Evolutionary conservation across 192 early-diverging fungal species (phyloP).

Genomic region (Umbelopsis isabellina): DNA sequence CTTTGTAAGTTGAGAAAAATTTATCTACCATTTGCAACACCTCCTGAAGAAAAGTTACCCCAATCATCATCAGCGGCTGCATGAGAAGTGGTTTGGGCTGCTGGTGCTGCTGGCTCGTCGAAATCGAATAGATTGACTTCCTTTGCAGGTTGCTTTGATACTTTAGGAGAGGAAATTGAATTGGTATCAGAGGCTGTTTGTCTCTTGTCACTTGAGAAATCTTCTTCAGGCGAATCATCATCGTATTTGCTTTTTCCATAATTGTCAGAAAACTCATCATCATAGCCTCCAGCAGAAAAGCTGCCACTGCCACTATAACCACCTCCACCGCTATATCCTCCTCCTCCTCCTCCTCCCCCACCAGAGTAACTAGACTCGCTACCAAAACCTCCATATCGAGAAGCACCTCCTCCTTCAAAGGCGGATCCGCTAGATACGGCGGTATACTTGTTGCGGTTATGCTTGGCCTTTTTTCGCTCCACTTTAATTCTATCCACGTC

Average conservation of each 20-base stretch:
- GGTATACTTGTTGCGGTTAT: constrained; percentile 88
- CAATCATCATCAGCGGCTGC: constrained; percentile 67
- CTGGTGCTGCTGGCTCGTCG: constrained; percentile 47
- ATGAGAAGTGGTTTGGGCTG: constrained; percentile 22
- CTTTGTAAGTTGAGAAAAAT: not conserved
- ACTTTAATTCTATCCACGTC: constrained; percentile 78
- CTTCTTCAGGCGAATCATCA: constrained; percentile 31
- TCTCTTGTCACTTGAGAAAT: constrained; percentile 32
- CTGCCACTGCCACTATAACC: constrained; percentile 35
- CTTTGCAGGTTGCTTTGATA: constrained; percentile 33
- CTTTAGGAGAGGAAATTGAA: not conserved
- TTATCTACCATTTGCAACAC: constrained; percentile 31
- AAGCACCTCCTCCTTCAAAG: constrained; percentile 39
- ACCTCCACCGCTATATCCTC: constrained; percentile 39
- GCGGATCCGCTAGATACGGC: constrained; percentile 66
- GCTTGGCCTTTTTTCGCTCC: constrained; percentile 89
- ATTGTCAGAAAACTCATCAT: constrained; percentile 36
- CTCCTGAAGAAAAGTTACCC: constrained; percentile 70
- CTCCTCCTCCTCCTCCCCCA: constrained; percentile 42
- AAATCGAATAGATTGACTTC: constrained; percentile 74
- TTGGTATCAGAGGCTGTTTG: constrained; percentile 35
- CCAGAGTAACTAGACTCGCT: constrained; percentile 55
- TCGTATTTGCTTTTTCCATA: constrained; percentile 48
- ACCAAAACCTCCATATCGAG: constrained; percentile 67
- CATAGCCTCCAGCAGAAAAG: constrained; percentile 38